Conservation (phyloP, 2,329 filamentous ascomycete species). For the Trichoderma simmonsii region DNA sequence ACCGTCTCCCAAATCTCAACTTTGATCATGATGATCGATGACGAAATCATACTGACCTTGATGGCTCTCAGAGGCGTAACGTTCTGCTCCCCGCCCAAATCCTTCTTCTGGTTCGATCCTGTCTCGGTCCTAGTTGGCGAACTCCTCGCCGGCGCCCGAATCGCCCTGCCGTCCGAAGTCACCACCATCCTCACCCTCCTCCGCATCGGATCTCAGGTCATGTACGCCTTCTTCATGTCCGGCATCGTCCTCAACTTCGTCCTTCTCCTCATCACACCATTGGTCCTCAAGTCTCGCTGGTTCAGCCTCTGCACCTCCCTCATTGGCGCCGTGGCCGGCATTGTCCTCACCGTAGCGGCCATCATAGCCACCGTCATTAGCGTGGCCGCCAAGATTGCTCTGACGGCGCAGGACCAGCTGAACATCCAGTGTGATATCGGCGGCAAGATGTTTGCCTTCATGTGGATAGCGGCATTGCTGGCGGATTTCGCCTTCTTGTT, state of each 20-base stretch:
- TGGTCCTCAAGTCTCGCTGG: constrained; percentile 55
- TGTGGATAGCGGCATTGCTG: constrained; percentile 76
- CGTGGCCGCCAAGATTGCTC: constrained; percentile 73
- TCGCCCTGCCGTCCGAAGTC: constrained; percentile 74
- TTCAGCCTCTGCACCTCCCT: constrained; percentile 66
- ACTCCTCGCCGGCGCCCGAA: constrained; percentile 76
- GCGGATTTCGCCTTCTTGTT: constrained; percentile 68
- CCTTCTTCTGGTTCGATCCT: constrained; percentile 88
- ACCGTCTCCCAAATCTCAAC: neutral
- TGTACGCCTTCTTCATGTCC: constrained; percentile 85
- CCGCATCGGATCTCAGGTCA: constrained; percentile 71
- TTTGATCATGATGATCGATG: neutral
- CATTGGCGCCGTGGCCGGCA: constrained; percentile 62
- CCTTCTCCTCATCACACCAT: constrained; percentile 63
- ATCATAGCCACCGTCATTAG: constrained; percentile 81
- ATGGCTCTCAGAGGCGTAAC: constrained; percentile 60
- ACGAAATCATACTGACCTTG: neutral
- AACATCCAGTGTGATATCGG: constrained; percentile 74
- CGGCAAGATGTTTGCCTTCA: constrained; percentile 74
- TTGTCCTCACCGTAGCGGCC: constrained; percentile 67
- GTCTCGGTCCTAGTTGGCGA: constrained; percentile 77
- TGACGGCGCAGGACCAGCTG: constrained; percentile 66
- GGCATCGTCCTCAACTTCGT: constrained; percentile 67
- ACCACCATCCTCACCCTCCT: constrained; percentile 72
- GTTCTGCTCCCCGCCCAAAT: constrained; percentile 65